Base-by-base conservation (phyloP, 2,329 filamentous ascomycete species). In the Sarocladiaceae sp. region DNA sequence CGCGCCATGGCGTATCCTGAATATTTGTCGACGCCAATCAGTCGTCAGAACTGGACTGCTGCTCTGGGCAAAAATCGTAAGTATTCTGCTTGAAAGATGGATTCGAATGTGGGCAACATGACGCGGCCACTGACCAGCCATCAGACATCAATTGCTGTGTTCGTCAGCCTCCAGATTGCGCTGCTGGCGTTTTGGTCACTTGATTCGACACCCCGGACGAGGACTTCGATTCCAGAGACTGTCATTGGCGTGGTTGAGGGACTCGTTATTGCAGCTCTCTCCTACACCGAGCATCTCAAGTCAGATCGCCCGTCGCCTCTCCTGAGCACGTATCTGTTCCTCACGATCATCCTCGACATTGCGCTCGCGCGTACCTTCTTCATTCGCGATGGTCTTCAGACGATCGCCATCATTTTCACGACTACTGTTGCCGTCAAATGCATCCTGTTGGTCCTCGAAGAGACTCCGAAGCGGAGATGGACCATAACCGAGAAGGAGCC, bases 211-310 rank as follows among this genome's bases (percentile, higher is more conserved):
- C 50, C 52, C n/a, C 56, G 54, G 15, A 61, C 62, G 2, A 55
- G 57, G 23, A 60, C 59, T 1, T 66, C 68, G 2, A 52, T 68
- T 1, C 58, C 68, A 0, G 62, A 66, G 11, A 55, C 61, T 2
- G 54, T 54, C 0, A 39, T 71, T 6, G 56, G 56, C 1, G 51
- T 68, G 1, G 22, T 67, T 13, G 64, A 64, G 25, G 59, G 62
- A 0, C 2, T 65, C 8, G 57, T 53, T 7, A 55, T 70, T 22
- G 56, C 53, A 1, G 42, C 60, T 0, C 42, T 71, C 2, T 68
- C 66, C 1, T 71, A 64, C 28, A n/a, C 53, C 0, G 69, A 72
- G 53, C 69, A 72, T 49, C 54, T 44, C 12, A 62, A 61, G 5
- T 63, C 67, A 4, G 55, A 58, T 2, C 59, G 62, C 17, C 67